Conservation (phyloP, 345 rosid genomes). For the Ceriops tagal region DNA sequence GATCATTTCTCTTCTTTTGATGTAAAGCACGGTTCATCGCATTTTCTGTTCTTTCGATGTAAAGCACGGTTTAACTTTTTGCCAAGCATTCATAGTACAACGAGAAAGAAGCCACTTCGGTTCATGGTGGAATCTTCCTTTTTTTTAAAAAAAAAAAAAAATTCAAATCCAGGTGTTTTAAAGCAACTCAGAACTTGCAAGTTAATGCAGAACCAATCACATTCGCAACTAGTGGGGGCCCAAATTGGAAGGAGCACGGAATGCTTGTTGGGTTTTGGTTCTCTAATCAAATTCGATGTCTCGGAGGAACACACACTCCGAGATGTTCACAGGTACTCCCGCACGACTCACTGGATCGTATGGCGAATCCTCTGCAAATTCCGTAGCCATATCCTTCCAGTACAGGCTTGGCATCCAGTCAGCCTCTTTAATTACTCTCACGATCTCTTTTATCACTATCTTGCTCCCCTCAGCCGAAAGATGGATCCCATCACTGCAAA, state of each 20-base stretch:
- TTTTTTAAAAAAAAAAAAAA: no score
- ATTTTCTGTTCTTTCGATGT: no score
- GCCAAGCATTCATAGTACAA: no score
- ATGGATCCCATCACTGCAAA: constrained; percentile 69
- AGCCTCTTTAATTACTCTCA: constrained; percentile 52
- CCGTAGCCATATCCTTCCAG: constrained; percentile 50
- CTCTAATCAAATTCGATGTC: background rate
- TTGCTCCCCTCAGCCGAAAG: constrained; percentile 59
- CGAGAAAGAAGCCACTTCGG: no score
- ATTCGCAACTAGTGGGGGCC: no score
- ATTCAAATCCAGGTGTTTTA: no score
- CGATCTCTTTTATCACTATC: constrained; percentile 54
- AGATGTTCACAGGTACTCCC: constrained; percentile 17
- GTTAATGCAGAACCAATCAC: no score
- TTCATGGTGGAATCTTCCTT: no score
- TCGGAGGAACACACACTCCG: constrained; percentile 2
- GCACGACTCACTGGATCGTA: constrained; percentile 10
- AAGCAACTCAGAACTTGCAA: no score
- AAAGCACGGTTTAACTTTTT: no score
- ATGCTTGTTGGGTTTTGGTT: background rate
- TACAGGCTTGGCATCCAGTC: constrained; percentile 71
- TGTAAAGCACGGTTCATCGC: no score
- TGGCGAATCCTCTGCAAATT: constrained; percentile 45
- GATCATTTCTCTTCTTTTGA: no score
- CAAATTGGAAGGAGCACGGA: background rate